Conservation (phyloP, 2,329 filamentous ascomycete species). For the Aphanoascus verrucosus region DNA sequence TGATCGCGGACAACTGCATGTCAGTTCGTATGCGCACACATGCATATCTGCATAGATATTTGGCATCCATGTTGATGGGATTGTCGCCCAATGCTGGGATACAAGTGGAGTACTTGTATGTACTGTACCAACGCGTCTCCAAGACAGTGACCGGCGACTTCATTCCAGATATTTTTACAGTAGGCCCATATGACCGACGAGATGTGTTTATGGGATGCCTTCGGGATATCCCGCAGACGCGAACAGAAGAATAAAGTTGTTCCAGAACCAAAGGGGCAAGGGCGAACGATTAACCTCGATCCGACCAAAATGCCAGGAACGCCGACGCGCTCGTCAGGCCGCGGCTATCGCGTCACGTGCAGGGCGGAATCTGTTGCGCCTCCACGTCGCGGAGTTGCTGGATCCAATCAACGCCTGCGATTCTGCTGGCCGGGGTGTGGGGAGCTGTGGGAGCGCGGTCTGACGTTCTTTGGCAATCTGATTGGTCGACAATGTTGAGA, state of each 20-base stretch:
- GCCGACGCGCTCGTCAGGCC: neutral
- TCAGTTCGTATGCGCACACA: too few relatives aligned
- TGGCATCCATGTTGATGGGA: too few relatives aligned
- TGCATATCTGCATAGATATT: too few relatives aligned
- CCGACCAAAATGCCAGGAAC: neutral
- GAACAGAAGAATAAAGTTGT: neutral
- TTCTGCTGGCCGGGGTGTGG: neutral
- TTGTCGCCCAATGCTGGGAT: too few relatives aligned
- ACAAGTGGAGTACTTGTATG: too few relatives aligned
- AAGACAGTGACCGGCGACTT: too few relatives aligned
- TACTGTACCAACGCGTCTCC: too few relatives aligned
- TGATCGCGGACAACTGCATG: too few relatives aligned
- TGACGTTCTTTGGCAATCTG: neutral
- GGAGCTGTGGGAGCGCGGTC: neutral
- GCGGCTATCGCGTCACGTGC: neutral
- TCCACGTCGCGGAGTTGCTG: neutral
- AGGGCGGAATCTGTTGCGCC: neutral
- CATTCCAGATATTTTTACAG: too few relatives aligned
- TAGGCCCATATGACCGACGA: neutral
- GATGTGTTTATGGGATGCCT: neutral
- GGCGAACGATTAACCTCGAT: neutral
- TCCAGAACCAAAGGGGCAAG: neutral
- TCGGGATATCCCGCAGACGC: too few relatives aligned
- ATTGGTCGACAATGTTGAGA: neutral
- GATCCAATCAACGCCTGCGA: neutral